Percentiles rank a stretch among this genome's conserved stretches.
Conservation (phyloP, 2,329 filamentous ascomycete genomes). For the Colletotrichum tanaceti region DNA sequence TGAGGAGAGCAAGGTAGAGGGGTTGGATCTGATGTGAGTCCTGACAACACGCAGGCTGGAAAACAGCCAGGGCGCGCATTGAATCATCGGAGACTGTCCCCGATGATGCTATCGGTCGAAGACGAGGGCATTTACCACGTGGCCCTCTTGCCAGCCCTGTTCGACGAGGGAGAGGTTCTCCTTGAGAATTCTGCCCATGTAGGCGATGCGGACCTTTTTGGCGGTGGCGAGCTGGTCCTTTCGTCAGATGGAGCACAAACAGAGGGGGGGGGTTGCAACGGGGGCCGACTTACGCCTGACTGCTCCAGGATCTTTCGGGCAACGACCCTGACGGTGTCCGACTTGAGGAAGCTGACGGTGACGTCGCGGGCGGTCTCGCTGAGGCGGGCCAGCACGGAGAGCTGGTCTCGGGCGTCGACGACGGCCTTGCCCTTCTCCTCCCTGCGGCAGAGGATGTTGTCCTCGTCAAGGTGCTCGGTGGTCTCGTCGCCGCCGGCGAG, state of each 20-base stretch:
- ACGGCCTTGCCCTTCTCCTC: conserved; percentile 72
- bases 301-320: conserved; percentile 72
- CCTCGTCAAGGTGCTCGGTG: conserved; percentile 47
- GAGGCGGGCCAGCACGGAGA: conserved; percentile 71
- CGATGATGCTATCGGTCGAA: conserved; percentile 58
- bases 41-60: neutral
- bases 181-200: conserved; percentile 83
- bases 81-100: conserved; percentile 4
- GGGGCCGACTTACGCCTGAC: conserved; percentile 65
- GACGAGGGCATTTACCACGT: conserved; percentile 83
- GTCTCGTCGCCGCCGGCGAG: conserved; percentile 52
- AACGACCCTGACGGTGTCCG: conserved; percentile 73
- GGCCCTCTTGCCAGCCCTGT: conserved; percentile 80
- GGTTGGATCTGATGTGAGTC: neutral
- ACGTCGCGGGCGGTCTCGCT: conserved; percentile 77
- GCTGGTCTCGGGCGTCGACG: conserved; percentile 63
- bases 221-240: conserved; percentile 63
- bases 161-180: conserved; percentile 72
- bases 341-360: conserved; percentile 64
- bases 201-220: conserved; percentile 76
- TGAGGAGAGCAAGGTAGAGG: neutral
- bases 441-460: conserved; percentile 54
- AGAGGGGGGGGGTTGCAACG: neutral
- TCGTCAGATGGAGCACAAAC: neutral
- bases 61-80: neutral